A percentile compares a stretch with the other conserved stretches of the same genome.
Conservation (phyloP, 202 grass and related monocot genomes). For the Schoenoplectus triqueter region DNA sequence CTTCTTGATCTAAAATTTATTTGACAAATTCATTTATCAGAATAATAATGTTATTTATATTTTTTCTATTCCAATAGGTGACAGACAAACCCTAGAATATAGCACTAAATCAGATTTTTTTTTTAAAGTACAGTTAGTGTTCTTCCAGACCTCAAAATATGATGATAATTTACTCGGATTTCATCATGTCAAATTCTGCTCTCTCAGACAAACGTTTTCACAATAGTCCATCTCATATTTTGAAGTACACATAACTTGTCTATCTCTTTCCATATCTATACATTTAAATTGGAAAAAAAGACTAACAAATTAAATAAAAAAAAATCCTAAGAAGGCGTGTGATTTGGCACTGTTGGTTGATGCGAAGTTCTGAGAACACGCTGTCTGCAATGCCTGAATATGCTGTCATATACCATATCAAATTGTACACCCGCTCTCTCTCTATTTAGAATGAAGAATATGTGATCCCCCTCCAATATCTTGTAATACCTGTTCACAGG, state of each 20-base stretch:
- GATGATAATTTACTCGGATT: neutral
- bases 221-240: no score
- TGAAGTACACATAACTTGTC: no score
- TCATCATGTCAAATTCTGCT: neutral
- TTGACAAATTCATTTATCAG: no score
- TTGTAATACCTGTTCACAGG: conserved; percentile 48
- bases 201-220: no score
- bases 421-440: conserved; percentile 52
- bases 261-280: neutral
- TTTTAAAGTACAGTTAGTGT: no score
- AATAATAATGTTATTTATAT: no score
- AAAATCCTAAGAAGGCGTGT: conserved; percentile 32
- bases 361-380: conserved; percentile 34
- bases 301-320: neutral
- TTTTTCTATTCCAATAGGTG: no score
- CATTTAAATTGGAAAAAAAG: neutral
- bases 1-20: no score
- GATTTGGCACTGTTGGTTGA: conserved; percentile 42
- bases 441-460: conserved; percentile 50
- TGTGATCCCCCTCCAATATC: conserved; percentile 52
- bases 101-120: no score
- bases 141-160: neutral
- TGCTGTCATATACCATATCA: conserved; percentile 53
- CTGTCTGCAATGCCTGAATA: conserved; percentile 46
- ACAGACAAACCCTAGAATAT: no score